phyloP scores from a whole-genome alignment of 1,284 basidiomycete species.

The Moesziomyces parantarcticus region DNA sequence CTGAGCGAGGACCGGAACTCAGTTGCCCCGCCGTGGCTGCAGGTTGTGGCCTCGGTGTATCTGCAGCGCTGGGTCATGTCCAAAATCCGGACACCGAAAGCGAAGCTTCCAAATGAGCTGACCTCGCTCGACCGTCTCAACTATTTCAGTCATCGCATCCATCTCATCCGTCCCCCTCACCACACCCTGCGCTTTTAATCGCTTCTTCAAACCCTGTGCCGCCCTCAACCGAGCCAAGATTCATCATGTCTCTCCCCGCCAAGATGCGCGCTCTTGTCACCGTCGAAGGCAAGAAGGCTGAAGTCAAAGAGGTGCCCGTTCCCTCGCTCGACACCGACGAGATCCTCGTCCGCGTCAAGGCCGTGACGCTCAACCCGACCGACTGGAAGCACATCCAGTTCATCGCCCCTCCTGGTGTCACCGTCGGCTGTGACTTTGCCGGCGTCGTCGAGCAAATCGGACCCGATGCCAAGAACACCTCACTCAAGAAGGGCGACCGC shows the following conservation, averaged over 20 bases:
- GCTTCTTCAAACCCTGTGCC: neutral
- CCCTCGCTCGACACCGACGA: constrained; percentile 49
- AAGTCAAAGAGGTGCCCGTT: constrained; percentile 50
- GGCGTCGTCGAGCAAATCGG: constrained; percentile 73
- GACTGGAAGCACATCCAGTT: constrained; percentile 68
- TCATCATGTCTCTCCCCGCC: constrained; percentile 21
- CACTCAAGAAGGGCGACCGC: constrained; percentile 73
- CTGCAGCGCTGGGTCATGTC: too few species aligned
- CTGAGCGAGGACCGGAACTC: too few species aligned
- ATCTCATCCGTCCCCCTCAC: neutral
- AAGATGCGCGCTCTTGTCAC: constrained; percentile 58
- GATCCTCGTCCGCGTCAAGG: constrained; percentile 51
- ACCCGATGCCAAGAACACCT: constrained; percentile 48
- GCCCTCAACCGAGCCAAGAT: neutral
- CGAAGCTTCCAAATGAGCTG: too few species aligned
- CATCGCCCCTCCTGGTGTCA: constrained; percentile 65
- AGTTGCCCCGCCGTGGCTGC: too few species aligned
- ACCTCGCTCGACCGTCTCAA: too few species aligned
- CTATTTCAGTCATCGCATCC: too few species aligned
- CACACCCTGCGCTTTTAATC: neutral
- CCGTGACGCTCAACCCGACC: constrained; percentile 64
- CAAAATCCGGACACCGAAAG: too few species aligned
- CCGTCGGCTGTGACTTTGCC: constrained; percentile 74
- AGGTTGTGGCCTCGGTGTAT: too few species aligned
- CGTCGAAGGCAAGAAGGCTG: constrained; percentile 47